A percentile compares a stretch with the other conserved stretches of the same genome.
phyloP scores from a whole-genome alignment of 495 filamentous ascomycete genomes.

The Podospora pseudocomata region DNA sequence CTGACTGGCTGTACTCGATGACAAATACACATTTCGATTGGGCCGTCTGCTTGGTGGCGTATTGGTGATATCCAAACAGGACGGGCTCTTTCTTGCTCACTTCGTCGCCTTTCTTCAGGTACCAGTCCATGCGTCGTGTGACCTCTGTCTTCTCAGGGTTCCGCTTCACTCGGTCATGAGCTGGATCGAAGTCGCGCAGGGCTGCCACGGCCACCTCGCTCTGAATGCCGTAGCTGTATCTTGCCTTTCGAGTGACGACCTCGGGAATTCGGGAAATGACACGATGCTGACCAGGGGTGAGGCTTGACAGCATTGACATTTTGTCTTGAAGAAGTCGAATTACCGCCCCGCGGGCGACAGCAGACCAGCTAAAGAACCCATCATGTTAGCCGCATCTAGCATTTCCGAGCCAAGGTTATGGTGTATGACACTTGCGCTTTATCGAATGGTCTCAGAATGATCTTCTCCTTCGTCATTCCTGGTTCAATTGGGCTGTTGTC shows the following conservation, averaged over 20 bases:
- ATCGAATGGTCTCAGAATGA: not conserved
- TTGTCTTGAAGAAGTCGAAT: constrained; percentile 20
- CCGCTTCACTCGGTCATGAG: not conserved
- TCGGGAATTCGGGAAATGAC: constrained; percentile 12
- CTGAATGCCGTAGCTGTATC: constrained; percentile 19
- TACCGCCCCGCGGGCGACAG: constrained; percentile 26
- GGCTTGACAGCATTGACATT: constrained; percentile 4
- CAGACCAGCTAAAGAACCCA: constrained; percentile 20
- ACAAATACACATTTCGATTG: not conserved
- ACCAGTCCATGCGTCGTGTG: constrained; percentile 11
- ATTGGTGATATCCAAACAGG: not conserved
- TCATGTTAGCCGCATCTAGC: not conserved
- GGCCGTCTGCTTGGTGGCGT: not conserved
- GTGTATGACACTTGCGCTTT: not conserved
- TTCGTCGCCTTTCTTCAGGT: constrained; percentile 11
- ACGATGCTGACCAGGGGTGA: not conserved
- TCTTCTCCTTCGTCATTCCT: not conserved
- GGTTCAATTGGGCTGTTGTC: not conserved
- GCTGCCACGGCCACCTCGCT: not conserved
- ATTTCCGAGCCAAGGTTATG: not conserved
- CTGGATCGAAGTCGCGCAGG: not conserved
- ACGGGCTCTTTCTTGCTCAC: constrained; percentile 8
- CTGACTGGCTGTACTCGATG: constrained; percentile 2
- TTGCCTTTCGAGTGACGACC: constrained; percentile 17
- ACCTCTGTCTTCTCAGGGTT: not conserved